Percentiles rank a stretch among this genome's conserved stretches.
Evolutionary conservation across 352 stramenopile species (phyloP).

Genomic region (Pythium monospermum): DNA sequence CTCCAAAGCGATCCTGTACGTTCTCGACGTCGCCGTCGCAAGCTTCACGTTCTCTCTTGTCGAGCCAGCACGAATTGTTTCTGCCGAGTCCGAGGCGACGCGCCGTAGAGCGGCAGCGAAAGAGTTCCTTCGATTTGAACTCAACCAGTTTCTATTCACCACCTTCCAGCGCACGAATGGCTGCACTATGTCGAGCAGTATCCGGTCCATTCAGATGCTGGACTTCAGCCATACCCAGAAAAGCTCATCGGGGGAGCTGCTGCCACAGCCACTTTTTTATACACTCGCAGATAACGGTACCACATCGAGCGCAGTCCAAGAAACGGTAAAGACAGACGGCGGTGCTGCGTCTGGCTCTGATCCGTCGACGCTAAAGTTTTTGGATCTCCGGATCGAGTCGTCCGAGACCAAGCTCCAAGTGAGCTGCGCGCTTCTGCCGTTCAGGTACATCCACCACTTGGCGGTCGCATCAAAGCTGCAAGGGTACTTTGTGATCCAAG

Average conservation of each 20-base stretch:
- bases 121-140: slow-evolving; percentile 67
- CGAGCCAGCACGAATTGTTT: slow-evolving; percentile 15
- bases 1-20: slow-evolving; percentile 58
- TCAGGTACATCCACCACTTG: slow-evolving; percentile 71
- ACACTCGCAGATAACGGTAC: slow-evolving; percentile 10
- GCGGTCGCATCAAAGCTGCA: slow-evolving; percentile 58
- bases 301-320: slow-evolving; percentile 10
- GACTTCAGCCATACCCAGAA: slow-evolving; percentile 51
- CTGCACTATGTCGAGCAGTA: slow-evolving; percentile 48
- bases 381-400: slow-evolving; percentile 55
- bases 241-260: background rate
- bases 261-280: slow-evolving; percentile 39
- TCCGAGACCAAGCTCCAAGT: slow-evolving; percentile 51
- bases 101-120: slow-evolving; percentile 16
- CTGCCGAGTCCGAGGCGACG: background rate
- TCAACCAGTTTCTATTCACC: slow-evolving; percentile 58
- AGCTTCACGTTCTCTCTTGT: slow-evolving; percentile 46
- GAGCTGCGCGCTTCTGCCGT: slow-evolving; percentile 50
- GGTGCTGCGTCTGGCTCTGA: background rate
- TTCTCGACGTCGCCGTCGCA: slow-evolving; percentile 54
- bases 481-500: slow-evolving; percentile 54
- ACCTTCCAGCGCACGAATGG: slow-evolving; percentile 54
- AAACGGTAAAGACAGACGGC: background rate
- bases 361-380: slow-evolving; percentile 9
- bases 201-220: slow-evolving; percentile 57